These are phyloP conservation scores for Lycium ferocissimum DNA, from an alignment of 257 asterid genomes.

Conservation along the genomic window DNA sequence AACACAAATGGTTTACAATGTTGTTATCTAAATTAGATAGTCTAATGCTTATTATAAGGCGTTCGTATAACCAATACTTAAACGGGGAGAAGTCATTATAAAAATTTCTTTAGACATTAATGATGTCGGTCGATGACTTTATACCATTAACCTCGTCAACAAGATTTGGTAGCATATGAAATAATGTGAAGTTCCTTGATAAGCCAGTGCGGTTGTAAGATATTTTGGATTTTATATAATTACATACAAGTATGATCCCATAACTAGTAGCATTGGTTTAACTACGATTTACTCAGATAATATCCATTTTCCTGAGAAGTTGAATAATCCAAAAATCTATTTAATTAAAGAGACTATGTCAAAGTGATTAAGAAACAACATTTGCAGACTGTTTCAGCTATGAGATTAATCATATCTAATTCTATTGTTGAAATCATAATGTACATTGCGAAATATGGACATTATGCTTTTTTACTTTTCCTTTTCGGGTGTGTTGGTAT, in stretches of 20 bases:
- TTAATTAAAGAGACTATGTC: background rate
- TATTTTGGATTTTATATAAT: background rate
- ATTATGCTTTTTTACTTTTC: no score
- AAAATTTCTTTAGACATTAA: no score
- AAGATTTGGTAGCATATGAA: constrained; percentile 6
- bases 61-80: no score
- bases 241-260: background rate
- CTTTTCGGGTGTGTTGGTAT: no score
- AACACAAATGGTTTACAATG: background rate
- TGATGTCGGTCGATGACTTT: no score
- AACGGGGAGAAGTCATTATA: no score
- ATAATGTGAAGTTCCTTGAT: background rate
- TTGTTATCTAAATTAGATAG: background rate
- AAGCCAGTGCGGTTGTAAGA: background rate
- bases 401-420: constrained; percentile 11
- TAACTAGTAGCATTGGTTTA: background rate
- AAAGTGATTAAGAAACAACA: background rate
- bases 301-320: background rate
- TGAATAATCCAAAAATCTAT: background rate
- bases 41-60: no score
- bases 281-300: background rate
- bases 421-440: background rate
- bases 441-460: background rate
- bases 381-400: background rate
- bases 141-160: background rate